Evolutionary conservation across 805 yeast species (phyloP), one percentile per base, ranked within the genome.

Genomic region (Kodamaea lidongshanica): DNA sequence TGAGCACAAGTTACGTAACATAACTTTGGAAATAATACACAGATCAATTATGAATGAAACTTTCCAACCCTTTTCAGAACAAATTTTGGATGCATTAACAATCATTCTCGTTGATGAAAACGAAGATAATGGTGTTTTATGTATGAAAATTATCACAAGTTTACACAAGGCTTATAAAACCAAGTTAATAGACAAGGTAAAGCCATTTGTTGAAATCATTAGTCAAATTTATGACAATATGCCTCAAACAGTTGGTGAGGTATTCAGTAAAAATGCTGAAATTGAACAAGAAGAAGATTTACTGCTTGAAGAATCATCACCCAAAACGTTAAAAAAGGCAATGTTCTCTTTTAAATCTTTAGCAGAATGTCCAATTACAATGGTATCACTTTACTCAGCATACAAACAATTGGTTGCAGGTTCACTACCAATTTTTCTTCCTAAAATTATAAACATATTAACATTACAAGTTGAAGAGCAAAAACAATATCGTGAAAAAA

Each of bases 321-420:
- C 19, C 2, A 77, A 76, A 35, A 61, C 70, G 3, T 63, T 87
- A 32, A 70, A 70, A 25, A 72, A 70, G 38, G 80, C 95, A 4
- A 72, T 84, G 71, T 67, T 54, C 41, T 87, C 96, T 1, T 89
- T 92, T 67, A 88, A 87, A 51, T 85, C 89, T 9, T 69, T 92
- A 37, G 84, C 95, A 0, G 99, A 92, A 54, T 88, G 97, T 51
- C 99, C 99, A 7, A 89, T 92, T 22, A 87, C 95, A 4, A 82
- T 92, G 79, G 98, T 92, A 3, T 77, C 95, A 6, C 64, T 94
- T 30, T 86, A 85, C 46, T 83, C 95, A 1, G 77, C 95, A 0
- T 87, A 88, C 59, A 85, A 87, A 50, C 75, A 74, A 19, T 58
- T 86, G 30, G 83, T 82, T 1, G 72, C 74, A 27, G 61, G 81